Conservation (phyloP, 805 yeast species). For the Metschnikowia orientalis region DNA sequence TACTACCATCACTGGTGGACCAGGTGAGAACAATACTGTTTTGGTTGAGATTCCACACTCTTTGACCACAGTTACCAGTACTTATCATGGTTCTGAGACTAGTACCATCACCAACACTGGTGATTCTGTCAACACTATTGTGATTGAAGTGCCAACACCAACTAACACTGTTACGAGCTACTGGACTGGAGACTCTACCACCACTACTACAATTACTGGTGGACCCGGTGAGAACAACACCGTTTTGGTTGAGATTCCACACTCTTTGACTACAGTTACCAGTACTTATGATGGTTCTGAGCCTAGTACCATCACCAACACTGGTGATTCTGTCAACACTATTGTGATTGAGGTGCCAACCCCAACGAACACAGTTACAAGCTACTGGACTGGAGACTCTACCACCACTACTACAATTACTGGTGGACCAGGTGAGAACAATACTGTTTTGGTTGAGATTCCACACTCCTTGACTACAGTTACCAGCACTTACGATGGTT, state of each 20-base stretch:
- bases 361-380: constrained; percentile 9
- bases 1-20: constrained; percentile 3
- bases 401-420: constrained; percentile 8
- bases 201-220: constrained; percentile 1
- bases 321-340: constrained; percentile 4
- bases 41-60: constrained; percentile 1
- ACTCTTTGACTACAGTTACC: constrained; percentile 1
- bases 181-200: constrained; percentile 4
- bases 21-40: constrained; percentile 10
- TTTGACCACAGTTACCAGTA: neutral
- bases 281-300: neutral
- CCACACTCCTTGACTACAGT: constrained; percentile 6
- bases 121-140: constrained; percentile 1
- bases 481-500: constrained; percentile 12
- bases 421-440: constrained; percentile 8
- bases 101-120: constrained; percentile 1
- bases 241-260: constrained; percentile 12
- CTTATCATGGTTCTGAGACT: neutral
- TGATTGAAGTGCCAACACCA: constrained; percentile 9
- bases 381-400: constrained; percentile 4
- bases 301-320: neutral
- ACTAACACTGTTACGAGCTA: constrained; percentile 4
- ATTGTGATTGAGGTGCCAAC: constrained; percentile 11
- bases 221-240: constrained; percentile 16
- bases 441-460: constrained; percentile 16